Evolutionary conservation across 2,329 filamentous ascomycete genomes (phyloP).

Genomic region (Ophiocordyceps camponoti-leonardi): DNA sequence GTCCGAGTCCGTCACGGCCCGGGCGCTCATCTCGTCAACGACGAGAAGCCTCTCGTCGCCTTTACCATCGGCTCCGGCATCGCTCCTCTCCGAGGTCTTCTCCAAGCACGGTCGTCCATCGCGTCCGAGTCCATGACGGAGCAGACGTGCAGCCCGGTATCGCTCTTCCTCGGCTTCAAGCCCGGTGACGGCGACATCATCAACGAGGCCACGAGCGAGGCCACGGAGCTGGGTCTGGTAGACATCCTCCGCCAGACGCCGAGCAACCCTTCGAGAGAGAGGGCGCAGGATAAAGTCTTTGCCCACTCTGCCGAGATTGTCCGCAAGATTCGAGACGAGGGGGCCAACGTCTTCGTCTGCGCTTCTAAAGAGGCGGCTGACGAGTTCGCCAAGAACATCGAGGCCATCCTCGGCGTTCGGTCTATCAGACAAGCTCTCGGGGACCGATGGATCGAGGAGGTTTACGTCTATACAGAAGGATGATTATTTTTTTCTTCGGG

Average conservation of each 20-base stretch:
- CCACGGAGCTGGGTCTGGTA: not conserved
- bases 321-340: slow-evolving; percentile 1
- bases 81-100: not conserved
- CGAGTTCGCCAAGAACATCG: slow-evolving; percentile 1
- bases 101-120: not conserved
- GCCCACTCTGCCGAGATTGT: not conserved
- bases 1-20: slow-evolving; percentile 1
- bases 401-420: not conserved
- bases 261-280: not conserved
- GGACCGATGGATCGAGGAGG: slow-evolving; percentile 1
- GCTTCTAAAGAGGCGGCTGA: slow-evolving; percentile 1
- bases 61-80: slow-evolving; percentile 1
- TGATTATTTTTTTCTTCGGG: too few species aligned
- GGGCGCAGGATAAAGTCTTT: slow-evolving; percentile 1
- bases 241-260: slow-evolving; percentile 1
- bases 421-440: slow-evolving; percentile 1
- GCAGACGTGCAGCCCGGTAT: not conserved
- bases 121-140: not conserved
- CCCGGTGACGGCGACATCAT: slow-evolving; percentile 1
- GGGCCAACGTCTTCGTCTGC: slow-evolving; percentile 1
- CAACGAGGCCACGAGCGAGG: not conserved
- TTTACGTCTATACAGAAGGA: not conserved
- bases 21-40: not conserved
- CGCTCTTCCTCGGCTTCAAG: slow-evolving; percentile 1
- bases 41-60: not conserved